These are phyloP conservation scores for Comarum palustre DNA, from an alignment of 306 rosid genomes.

Conservation along the genomic window DNA sequence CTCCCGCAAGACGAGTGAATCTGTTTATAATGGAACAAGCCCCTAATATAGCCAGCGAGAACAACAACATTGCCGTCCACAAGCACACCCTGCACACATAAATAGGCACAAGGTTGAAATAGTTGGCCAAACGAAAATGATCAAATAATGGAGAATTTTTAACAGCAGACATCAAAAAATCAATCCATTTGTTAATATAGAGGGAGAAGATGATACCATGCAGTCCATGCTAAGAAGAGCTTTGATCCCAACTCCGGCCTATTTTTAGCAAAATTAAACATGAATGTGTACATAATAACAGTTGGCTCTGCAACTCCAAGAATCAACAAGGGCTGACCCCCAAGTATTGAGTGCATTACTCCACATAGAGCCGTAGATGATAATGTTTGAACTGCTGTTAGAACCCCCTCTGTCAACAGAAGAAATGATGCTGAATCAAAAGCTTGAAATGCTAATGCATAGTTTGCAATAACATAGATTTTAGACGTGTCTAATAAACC, in stretches of 20 bases:
- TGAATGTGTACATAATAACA: slow-evolving; percentile 74
- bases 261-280: slow-evolving; percentile 74
- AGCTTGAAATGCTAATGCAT: slow-evolving; percentile 13
- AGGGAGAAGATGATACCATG: slow-evolving; percentile 48
- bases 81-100: slow-evolving; percentile 60
- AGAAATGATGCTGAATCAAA: slow-evolving; percentile 14
- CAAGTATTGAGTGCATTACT: slow-evolving; percentile 68
- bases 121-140: background rate
- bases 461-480: background rate
- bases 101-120: slow-evolving; percentile 10
- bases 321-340: slow-evolving; percentile 81
- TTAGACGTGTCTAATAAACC: background rate
- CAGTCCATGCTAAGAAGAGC: slow-evolving; percentile 78
- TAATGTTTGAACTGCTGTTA: slow-evolving; percentile 82
- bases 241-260: slow-evolving; percentile 72
- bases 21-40: slow-evolving; percentile 79
- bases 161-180: slow-evolving; percentile 6
- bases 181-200: slow-evolving; percentile 12
- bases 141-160: background rate
- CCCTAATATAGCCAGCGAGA: slow-evolving; percentile 68
- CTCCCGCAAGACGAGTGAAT: slow-evolving; percentile 77
- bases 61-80: slow-evolving; percentile 70
- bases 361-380: slow-evolving; percentile 83
- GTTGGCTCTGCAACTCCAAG: slow-evolving; percentile 90
- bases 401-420: slow-evolving; percentile 56